These are phyloP conservation scores for Hymenoscyphus linearis DNA, from an alignment of 2,329 filamentous ascomycete species.

Conservation along the genomic window DNA sequence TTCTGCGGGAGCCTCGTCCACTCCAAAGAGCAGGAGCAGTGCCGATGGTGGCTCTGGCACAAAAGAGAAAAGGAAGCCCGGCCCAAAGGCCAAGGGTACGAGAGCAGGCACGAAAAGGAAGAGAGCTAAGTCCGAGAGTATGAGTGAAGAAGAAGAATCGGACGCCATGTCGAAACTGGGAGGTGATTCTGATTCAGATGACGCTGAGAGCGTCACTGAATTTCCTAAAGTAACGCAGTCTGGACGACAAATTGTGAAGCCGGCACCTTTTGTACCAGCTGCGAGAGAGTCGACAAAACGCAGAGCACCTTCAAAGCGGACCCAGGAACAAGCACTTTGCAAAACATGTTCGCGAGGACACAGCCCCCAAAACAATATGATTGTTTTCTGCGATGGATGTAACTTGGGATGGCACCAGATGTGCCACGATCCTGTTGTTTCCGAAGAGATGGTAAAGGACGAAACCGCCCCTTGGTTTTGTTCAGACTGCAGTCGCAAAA, in stretches of 20 bases:
- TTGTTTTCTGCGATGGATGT: constrained; percentile 82
- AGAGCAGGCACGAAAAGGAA: constrained; percentile 29
- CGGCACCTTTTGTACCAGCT: constrained; percentile 56
- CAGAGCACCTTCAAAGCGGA: constrained; percentile 48
- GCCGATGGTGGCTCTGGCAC: constrained; percentile 11
- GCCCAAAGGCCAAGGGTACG: constrained; percentile 13
- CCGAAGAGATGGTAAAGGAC: constrained; percentile 62
- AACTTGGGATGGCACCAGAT: constrained; percentile 75
- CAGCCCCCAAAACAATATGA: constrained; percentile 68
- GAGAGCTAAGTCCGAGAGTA: constrained; percentile 25
- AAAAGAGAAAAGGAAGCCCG: constrained; percentile 17
- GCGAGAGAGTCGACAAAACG: constrained; percentile 40
- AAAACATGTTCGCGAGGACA: constrained; percentile 67
- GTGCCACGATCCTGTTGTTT: constrained; percentile 72
- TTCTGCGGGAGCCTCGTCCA: constrained; percentile 19
- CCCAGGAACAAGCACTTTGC: constrained; percentile 57
- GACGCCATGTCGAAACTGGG: constrained; percentile 30
- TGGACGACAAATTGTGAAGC: constrained; percentile 65
- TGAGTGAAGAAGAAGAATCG: constrained; percentile 27
- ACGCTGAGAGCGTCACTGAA: constrained; percentile 39
- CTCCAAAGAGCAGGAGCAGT: constrained; percentile 20
- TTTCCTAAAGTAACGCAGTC: constrained; percentile 68
- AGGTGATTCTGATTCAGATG: constrained; percentile 35
- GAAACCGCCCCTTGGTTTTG: constrained; percentile 70
- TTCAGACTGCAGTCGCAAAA: constrained; percentile 49